Conservation (phyloP, 257 asterid species). For the Nicotiana undulata region DNA sequence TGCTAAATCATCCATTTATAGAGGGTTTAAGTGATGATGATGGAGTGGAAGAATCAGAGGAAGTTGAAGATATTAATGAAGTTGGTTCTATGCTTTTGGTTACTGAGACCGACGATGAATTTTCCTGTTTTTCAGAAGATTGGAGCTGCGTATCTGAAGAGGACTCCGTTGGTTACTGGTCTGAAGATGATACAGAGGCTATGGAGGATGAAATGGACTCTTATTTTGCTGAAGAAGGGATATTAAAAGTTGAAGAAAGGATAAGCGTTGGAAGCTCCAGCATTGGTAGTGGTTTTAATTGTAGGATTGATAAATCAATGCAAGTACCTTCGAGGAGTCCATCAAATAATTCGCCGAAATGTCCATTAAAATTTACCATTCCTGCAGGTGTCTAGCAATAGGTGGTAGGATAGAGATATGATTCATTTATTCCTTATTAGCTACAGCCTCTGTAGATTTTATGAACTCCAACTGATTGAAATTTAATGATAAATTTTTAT, state of each 20-base stretch:
- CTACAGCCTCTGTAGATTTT: background rate
- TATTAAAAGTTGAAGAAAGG: conserved; percentile 20
- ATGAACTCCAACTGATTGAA: background rate
- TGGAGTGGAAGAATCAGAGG: conserved; percentile 23
- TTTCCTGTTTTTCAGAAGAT: conserved; percentile 15
- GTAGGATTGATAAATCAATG: conserved; percentile 20
- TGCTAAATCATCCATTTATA: conserved; percentile 55
- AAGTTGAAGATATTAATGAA: conserved; percentile 48
- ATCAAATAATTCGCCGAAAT: conserved; percentile 12
- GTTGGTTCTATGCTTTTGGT: conserved; percentile 36
- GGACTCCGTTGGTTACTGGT: conserved; percentile 27
- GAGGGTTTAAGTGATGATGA: conserved; percentile 36
- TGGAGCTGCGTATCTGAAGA: conserved; percentile 30
- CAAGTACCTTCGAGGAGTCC: conserved; percentile 18
- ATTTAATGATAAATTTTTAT: background rate
- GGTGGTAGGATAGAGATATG: background rate
- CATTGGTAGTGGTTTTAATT: conserved; percentile 20
- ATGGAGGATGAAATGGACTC: conserved; percentile 22
- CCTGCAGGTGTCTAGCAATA: conserved; percentile 47
- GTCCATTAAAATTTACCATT: conserved; percentile 43
- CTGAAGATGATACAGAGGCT: conserved; percentile 40
- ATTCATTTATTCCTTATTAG: background rate
- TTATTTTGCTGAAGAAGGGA: conserved; percentile 17
- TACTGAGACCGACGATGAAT: conserved; percentile 42
- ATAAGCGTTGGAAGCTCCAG: conserved; percentile 15